Percentiles rank a stretch among this genome's conserved stretches.
These are phyloP conservation scores for Geranium rotundifolium DNA, from an alignment of 345 rosid genomes.

Conservation along the genomic window DNA sequence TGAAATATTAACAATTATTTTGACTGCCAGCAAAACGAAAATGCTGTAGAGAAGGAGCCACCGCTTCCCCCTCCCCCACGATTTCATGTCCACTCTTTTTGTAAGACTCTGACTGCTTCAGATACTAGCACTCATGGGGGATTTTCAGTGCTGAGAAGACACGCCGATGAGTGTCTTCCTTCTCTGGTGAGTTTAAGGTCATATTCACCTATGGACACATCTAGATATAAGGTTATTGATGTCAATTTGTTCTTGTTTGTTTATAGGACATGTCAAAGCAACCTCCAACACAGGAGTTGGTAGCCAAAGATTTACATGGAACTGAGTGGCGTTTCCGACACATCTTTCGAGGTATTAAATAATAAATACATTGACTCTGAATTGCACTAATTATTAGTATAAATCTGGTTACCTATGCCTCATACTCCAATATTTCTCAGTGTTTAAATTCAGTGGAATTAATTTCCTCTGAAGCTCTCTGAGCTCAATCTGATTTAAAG, in stretches of 20 bases:
- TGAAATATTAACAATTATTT: background rate
- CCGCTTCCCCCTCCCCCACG: slow-evolving; percentile 17
- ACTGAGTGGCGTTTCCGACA: slow-evolving; percentile 53
- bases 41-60: slow-evolving; percentile 19
- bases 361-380: too few species aligned
- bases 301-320: slow-evolving; percentile 52
- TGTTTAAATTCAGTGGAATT: background rate
- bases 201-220: background rate
- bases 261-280: slow-evolving; percentile 51
- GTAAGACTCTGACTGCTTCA: slow-evolving; percentile 48
- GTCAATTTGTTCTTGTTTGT: background rate
- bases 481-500: background rate
- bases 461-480: background rate
- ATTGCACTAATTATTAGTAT: too few species aligned
- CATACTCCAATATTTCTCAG: background rate
- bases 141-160: slow-evolving; percentile 49
- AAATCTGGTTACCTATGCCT: too few species aligned
- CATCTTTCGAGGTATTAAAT: slow-evolving; percentile 35
- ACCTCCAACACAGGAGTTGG: slow-evolving; percentile 61
- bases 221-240: background rate
- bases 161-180: slow-evolving; percentile 57
- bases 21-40: slow-evolving; percentile 28
- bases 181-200: slow-evolving; percentile 29
- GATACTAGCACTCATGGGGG: slow-evolving; percentile 70
- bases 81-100: slow-evolving; percentile 35